Evolutionary conservation across 2,329 filamentous ascomycete species (phyloP).

Genomic region (Knufia petricola): DNA sequence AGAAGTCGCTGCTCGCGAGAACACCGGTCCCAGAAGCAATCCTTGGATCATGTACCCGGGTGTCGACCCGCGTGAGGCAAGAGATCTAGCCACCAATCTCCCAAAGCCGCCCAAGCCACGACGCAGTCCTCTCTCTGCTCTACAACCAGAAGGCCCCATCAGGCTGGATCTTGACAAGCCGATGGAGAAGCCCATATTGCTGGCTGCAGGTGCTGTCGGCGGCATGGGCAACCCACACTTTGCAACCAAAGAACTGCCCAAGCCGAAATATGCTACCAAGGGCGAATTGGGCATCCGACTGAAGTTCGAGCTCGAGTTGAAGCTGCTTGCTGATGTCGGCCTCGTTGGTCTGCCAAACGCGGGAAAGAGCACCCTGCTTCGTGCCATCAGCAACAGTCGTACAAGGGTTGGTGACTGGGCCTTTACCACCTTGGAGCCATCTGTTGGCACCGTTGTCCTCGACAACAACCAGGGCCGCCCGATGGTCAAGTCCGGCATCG

Average conservation of each 20-base stretch:
- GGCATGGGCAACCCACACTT: slow-evolving; percentile 94
- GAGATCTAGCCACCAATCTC: slow-evolving; percentile 12
- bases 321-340: slow-evolving; percentile 88
- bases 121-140: slow-evolving; percentile 48
- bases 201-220: slow-evolving; percentile 79
- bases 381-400: slow-evolving; percentile 77
- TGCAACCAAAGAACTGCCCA: slow-evolving; percentile 60
- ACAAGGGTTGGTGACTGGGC: slow-evolving; percentile 90
- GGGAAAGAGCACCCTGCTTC: slow-evolving; percentile 85
- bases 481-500: slow-evolving; percentile 35
- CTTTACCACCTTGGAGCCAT: slow-evolving; percentile 90
- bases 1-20: slow-evolving; percentile 21
- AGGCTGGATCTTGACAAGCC: slow-evolving; percentile 63
- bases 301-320: slow-evolving; percentile 78
- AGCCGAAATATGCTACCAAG: slow-evolving; percentile 79
- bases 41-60: slow-evolving; percentile 86
- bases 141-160: slow-evolving; percentile 65
- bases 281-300: slow-evolving; percentile 72
- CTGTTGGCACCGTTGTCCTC: slow-evolving; percentile 89
- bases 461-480: slow-evolving; percentile 77
- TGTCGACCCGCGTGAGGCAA: slow-evolving; percentile 30
- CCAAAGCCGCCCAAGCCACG: slow-evolving; percentile 41
- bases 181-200: slow-evolving; percentile 72
- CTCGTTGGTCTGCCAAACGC: slow-evolving; percentile 92
- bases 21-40: slow-evolving; percentile 37